Evolutionary conservation across 176 grass and related monocot species (phyloP).

Genomic region (Oryza glumipatula): DNA sequence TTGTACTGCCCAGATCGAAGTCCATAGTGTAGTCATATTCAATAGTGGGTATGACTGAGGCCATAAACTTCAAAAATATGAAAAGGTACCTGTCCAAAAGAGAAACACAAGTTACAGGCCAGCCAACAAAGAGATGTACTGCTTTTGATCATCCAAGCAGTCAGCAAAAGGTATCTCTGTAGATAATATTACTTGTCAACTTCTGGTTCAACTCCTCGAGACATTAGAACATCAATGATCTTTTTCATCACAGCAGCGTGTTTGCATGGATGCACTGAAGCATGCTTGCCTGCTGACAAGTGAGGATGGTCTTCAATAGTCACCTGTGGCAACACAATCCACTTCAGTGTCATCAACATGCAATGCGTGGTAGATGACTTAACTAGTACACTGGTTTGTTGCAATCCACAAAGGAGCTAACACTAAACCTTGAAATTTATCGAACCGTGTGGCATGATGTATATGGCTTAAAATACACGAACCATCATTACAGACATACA

Average conservation of each 20-base stretch:
- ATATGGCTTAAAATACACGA: neutral
- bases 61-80: conserved; percentile 98
- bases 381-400: neutral
- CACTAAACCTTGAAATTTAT: conserved; percentile 22
- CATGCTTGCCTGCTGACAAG: conserved; percentile 80
- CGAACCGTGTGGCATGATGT: neutral
- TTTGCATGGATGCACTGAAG: conserved; percentile 89
- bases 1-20: conserved; percentile 82
- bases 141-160: neutral
- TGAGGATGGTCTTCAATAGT: conserved; percentile 99
- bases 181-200: conserved; percentile 80
- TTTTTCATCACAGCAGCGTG: conserved; percentile 98
- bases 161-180: neutral
- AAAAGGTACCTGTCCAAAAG: conserved; percentile 75
- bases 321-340: conserved; percentile 55
- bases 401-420: neutral
- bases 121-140: neutral
- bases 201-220: conserved; percentile 81
- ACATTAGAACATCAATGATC: conserved; percentile 89
- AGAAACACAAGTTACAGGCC: neutral
- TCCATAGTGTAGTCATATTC: conserved; percentile 99
- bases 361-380: neutral
- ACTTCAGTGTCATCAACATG: neutral
- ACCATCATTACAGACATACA: neutral
- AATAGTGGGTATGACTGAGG: conserved; percentile 89